Evolutionary conservation across 2,329 filamentous ascomycete species (phyloP).

Genomic region (Botrytis medusae): DNA sequence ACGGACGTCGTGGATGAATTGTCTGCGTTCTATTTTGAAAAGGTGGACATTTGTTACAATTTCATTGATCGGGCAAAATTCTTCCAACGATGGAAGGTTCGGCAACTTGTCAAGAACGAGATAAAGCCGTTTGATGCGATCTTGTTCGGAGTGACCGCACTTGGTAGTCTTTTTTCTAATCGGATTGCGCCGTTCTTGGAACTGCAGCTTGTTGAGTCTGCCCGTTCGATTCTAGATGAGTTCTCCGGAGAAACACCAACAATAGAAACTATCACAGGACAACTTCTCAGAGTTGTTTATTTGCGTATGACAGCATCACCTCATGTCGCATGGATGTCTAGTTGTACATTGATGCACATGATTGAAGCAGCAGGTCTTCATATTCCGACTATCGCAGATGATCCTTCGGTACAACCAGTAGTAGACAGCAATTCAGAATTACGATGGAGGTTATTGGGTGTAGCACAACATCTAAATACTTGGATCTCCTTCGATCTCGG

Average conservation of each 20-base stretch:
- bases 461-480: constrained; percentile 18
- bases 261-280: constrained; percentile 30
- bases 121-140: constrained; percentile 41
- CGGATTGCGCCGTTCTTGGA: constrained; percentile 32
- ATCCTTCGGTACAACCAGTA: background rate
- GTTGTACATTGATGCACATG: constrained; percentile 32
- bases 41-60: constrained; percentile 14
- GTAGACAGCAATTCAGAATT: constrained; percentile 7
- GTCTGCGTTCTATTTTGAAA: constrained; percentile 32
- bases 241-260: constrained; percentile 19
- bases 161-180: constrained; percentile 40
- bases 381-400: constrained; percentile 25
- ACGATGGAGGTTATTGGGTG: constrained; percentile 14
- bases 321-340: constrained; percentile 34
- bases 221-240: constrained; percentile 27
- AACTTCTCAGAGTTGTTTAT: constrained; percentile 32
- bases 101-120: constrained; percentile 21
- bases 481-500: constrained; percentile 21
- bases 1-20: constrained; percentile 23
- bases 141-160: constrained; percentile 38
- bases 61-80: constrained; percentile 17
- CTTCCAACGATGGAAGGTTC: constrained; percentile 11
- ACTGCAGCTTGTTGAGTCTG: constrained; percentile 29
- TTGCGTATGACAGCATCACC: constrained; percentile 31
- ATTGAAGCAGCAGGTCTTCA: constrained; percentile 35